Conservation (phyloP, 768 basidiomycete species). For the Kockovaella imperatae region DNA sequence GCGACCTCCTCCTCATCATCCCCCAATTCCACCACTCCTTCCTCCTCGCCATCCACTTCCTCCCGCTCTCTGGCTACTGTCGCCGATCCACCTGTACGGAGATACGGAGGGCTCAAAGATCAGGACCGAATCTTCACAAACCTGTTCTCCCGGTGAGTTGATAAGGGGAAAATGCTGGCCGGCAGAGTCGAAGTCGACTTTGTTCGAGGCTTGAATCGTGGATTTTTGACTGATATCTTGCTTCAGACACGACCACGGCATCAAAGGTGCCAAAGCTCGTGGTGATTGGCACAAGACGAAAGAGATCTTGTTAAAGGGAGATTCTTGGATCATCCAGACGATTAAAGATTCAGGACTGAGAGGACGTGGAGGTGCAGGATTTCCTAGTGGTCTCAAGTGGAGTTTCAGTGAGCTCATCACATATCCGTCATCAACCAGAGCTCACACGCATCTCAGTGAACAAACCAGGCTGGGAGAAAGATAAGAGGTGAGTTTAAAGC, state of each 20-base stretch:
- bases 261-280: constrained; percentile 86
- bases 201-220: too few relatives aligned
- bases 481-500: constrained; percentile 66
- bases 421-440: background rate
- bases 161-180: too few relatives aligned
- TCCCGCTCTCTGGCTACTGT: constrained; percentile 44
- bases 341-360: constrained; percentile 94
- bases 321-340: constrained; percentile 91
- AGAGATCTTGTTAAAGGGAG: constrained; percentile 89
- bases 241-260: constrained; percentile 78
- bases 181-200: too few relatives aligned
- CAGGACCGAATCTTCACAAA: constrained; percentile 65
- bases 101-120: constrained; percentile 89
- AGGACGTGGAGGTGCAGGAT: constrained; percentile 93
- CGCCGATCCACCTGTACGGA: constrained; percentile 64
- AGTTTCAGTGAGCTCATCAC: constrained; percentile 30
- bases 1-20: background rate
- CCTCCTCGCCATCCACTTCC: constrained; percentile 3
- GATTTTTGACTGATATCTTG: too few relatives aligned
- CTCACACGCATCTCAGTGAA: constrained; percentile 68
- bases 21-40: background rate
- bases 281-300: constrained; percentile 99
- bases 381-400: constrained; percentile 95
- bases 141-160: too few relatives aligned
- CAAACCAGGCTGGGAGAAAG: constrained; percentile 97